A percentile compares a stretch with the other conserved stretches of the same genome.
These are phyloP conservation scores for Dendrobium nobile DNA, from an alignment of 106 monocot species.

Conservation along the genomic window DNA sequence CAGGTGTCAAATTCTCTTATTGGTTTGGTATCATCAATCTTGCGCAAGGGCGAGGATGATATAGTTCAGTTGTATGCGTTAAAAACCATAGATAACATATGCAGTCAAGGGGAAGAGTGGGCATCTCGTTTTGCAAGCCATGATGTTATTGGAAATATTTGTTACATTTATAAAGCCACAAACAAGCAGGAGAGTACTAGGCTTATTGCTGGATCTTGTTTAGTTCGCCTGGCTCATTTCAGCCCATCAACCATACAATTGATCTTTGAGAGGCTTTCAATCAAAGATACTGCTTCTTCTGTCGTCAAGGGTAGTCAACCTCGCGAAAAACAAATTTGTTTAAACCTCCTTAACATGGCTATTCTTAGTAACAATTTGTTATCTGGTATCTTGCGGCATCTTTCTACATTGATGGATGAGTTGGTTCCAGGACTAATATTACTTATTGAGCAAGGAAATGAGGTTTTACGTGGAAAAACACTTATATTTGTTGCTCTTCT, in stretches of 20 bases:
- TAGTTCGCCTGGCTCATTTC: constrained; percentile 76
- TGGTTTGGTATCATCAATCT: constrained; percentile 74
- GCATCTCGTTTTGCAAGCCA: constrained; percentile 70
- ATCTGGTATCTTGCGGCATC: constrained; percentile 41
- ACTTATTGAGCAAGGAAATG: constrained; percentile 81
- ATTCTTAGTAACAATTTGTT: constrained; percentile 41
- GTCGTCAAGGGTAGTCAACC: constrained; percentile 47
- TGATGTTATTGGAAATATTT: constrained; percentile 74
- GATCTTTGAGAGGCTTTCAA: constrained; percentile 70
- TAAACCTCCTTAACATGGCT: constrained; percentile 76
- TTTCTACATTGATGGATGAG: constrained; percentile 64
- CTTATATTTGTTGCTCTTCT: constrained; percentile 82
- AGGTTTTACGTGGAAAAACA: constrained; percentile 83
- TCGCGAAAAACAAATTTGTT: constrained; percentile 71
- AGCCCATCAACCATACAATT: constrained; percentile 49
- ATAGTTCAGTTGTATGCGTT: constrained; percentile 82
- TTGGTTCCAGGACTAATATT: constrained; percentile 60
- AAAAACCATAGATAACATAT: constrained; percentile 85
- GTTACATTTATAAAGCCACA: constrained; percentile 83
- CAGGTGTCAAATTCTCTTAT: constrained; percentile 86
- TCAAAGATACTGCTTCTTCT: constrained; percentile 67
- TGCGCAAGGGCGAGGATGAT: constrained; percentile 96
- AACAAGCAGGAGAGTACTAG: constrained; percentile 87
- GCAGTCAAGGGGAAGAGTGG: constrained; percentile 88
- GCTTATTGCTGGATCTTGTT: constrained; percentile 88